Conservation (phyloP, 768 basidiomycete genomes). For the Amanita inopinata region DNA sequence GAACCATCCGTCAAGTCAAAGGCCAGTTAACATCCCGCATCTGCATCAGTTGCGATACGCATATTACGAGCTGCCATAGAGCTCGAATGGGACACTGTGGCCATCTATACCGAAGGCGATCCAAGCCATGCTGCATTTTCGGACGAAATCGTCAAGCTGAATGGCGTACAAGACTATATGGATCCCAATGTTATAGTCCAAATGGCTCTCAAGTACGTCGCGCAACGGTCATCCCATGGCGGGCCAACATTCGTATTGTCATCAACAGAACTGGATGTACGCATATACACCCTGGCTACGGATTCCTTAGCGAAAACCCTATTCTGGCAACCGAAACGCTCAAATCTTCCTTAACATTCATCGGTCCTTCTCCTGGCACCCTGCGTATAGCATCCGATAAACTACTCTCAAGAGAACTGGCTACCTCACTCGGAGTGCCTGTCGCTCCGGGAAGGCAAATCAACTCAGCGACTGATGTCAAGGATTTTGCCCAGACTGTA, state of each 20-base stretch:
- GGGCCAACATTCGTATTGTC: background rate
- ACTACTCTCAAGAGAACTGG: constrained; percentile 25
- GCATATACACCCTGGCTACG: constrained; percentile 51
- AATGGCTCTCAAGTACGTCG: constrained; percentile 19
- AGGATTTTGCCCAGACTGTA: constrained; percentile 17
- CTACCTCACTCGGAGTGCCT: constrained; percentile 18
- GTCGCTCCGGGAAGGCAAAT: constrained; percentile 24
- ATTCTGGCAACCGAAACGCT: constrained; percentile 71
- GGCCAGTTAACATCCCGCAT: no score
- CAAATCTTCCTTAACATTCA: constrained; percentile 53
- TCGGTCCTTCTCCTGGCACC: constrained; percentile 72
- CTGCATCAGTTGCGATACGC: constrained; percentile 86
- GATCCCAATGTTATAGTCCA: constrained; percentile 22
- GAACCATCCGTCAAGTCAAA: no score
- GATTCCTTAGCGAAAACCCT: constrained; percentile 84
- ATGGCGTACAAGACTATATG: constrained; percentile 44
- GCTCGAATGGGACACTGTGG: constrained; percentile 80
- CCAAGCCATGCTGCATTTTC: constrained; percentile 76
- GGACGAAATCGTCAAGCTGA: constrained; percentile 82
- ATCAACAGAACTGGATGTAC: constrained; percentile 22
- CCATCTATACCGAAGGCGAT: constrained; percentile 79
- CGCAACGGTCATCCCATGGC: background rate
- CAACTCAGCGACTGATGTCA: constrained; percentile 18
- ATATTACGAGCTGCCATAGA: constrained; percentile 81
- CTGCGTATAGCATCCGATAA: constrained; percentile 59